Percentiles rank a stretch among this genome's conserved stretches.
These are phyloP conservation scores for Peronospora farinosa DNA, from an alignment of 352 stramenopile species.

Conservation along the genomic window DNA sequence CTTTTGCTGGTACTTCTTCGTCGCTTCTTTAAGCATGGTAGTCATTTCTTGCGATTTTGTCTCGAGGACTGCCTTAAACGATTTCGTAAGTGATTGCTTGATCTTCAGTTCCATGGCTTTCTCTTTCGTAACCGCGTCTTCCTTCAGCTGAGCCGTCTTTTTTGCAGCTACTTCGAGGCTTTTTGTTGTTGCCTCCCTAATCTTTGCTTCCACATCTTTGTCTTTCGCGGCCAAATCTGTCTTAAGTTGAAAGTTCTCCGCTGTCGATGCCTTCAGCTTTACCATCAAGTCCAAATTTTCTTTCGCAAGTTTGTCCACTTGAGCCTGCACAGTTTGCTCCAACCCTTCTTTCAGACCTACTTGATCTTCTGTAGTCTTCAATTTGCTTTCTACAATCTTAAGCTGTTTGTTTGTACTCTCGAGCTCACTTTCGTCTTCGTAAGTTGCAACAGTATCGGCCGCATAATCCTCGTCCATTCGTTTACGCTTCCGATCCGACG, in stretches of 20 bases:
- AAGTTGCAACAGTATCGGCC: conserved; percentile 8
- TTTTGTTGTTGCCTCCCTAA: conserved; percentile 13
- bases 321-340: conserved; percentile 10
- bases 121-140: conserved; percentile 19
- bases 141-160: conserved; percentile 11
- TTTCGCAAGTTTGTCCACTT: conserved; percentile 19
- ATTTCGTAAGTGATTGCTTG: conserved; percentile 19
- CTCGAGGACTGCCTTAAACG: conserved; percentile 10
- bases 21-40: conserved; percentile 25
- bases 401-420: conserved; percentile 7
- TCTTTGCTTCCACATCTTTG: conserved; percentile 11
- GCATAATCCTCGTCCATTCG: conserved; percentile 14
- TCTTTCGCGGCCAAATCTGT: conserved; percentile 21
- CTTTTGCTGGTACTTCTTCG: conserved; percentile 29
- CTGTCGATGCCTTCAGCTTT: conserved; percentile 16
- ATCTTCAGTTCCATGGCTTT: conserved; percentile 14
- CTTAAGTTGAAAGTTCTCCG: conserved; percentile 24
- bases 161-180: conserved; percentile 5
- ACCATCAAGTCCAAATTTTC: conserved; percentile 27
- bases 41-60: conserved; percentile 15
- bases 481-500: conserved; percentile 29
- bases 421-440: conserved; percentile 15
- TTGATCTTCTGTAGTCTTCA: conserved; percentile 7
- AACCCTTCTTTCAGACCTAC: conserved; percentile 8
- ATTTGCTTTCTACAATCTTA: conserved; percentile 12